Evolutionary conservation across 2,329 filamentous ascomycete genomes (phyloP), one percentile per base, ranked within the genome.

Genomic region (Aspergillus persii): DNA sequence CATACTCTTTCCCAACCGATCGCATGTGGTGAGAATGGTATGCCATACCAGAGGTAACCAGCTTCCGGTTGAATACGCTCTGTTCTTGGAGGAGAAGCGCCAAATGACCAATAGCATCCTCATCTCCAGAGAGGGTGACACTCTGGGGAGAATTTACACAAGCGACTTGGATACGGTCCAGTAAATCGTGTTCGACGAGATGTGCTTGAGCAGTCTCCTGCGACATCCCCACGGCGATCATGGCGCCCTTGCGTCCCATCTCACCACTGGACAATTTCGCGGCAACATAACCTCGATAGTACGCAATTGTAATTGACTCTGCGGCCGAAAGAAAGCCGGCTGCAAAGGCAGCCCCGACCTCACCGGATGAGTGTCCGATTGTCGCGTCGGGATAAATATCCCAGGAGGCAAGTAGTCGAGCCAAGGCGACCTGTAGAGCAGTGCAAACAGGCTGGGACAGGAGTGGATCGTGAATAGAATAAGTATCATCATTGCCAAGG

Each of bases 141-240:
- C 68, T 76, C 2, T 59, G 54, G 0, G 74, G 74, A 2, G 71
- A 73, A 61, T 80, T 80, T 33, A 74, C 63, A 50, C 76, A 79
- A 1, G 75, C 77, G 4, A 76, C 63, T 1, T 54, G 50, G 6
- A 68, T 46, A 23, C 15, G 31, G 11, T 3, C 27, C 33, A 50
- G 63, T 18, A 8, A 53, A 36, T 31, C 33, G 18, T 54, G n/a
- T 41, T 26, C 9, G 8, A 9, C 39, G 55, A 51, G 18, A 68
- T 46, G 23, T 58, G 58, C 8, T 18, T 31, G 46, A 52, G 53
- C 59, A n/a, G 53, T 54, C 11, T 52, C 50, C 9, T 58, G 47
- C 2, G 55, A 52, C 8, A 69, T 12, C 12, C 66, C 68, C 12
- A 61, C 65, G 8, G 68, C 68, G 30, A 66, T 31, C 69, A 71